Evolutionary conservation across 108 stramenopile genomes (phyloP).

Genomic region (Pseudonitzschia multiseries): DNA sequence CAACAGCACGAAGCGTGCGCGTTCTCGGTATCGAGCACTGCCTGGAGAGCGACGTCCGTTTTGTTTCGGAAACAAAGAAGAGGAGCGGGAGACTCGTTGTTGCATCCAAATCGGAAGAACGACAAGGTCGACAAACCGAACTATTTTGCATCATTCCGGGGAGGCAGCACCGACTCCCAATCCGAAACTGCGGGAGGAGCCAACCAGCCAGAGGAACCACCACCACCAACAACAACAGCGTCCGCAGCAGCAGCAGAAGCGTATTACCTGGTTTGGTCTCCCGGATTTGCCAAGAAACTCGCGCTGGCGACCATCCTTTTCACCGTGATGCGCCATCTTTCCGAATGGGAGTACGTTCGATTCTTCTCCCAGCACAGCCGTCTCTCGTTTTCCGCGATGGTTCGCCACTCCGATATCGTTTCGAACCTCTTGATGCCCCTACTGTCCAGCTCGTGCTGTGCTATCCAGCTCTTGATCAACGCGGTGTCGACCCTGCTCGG

Average conservation of each 20-base stretch:
- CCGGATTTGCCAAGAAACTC: conserved; percentile 28
- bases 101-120: not conserved
- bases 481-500: conserved; percentile 38
- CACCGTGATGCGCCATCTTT: not conserved
- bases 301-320: conserved; percentile 11
- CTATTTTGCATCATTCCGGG: not conserved
- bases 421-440: conserved; percentile 51
- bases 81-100: not conserved
- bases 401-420: not conserved
- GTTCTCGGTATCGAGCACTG: not conserved
- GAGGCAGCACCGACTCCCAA: not conserved
- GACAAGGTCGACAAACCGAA: not conserved
- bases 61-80: not conserved
- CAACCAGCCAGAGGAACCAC: no score
- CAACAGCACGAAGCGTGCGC: no score
- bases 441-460: conserved; percentile 75
- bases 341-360: not conserved
- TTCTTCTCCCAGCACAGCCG: not conserved
- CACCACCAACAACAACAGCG: not conserved
- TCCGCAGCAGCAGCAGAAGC: not conserved
- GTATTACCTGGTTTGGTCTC: conserved; percentile 37
- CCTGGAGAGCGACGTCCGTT: not conserved
- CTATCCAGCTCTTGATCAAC: conserved; percentile 74
- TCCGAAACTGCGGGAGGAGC: no score
- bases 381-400: not conserved